Evolutionary conservation across 345 rosid genomes (phyloP), one percentile per base, ranked within the genome.

Genomic region (Hypericum androsaemum): DNA sequence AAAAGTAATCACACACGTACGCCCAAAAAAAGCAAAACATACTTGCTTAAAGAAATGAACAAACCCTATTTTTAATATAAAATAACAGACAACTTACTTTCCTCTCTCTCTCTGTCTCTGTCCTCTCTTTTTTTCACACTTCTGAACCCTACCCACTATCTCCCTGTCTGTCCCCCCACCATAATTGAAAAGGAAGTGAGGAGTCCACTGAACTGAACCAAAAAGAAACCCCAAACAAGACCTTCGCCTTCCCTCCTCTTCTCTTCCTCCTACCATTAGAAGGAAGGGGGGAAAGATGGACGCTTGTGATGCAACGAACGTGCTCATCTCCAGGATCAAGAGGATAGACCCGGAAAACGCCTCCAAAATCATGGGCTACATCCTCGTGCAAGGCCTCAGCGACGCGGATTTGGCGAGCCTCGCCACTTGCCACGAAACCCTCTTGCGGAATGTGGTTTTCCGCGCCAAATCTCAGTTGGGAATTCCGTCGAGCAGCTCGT

Each of bases 301-400:
- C 74, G 71, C 80, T 7, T 72, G 54, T 53, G 95, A 86, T 58
- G 78, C 83, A n/a, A 86, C 87, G 22, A 60, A 76, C 53, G 59
- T 94, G n/a, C 76, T 94, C 32, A 74, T 83, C 57, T 72, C 78
- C 10, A 88, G 74, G 69, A 78, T 94, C 75, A 79, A 74, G 60
- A 71, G 62, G 47, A 49, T 88, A 58, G 99, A 94, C 72, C 94
- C 87, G 0, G 94, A 80, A 40, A 81, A 82, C 55, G 95, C 92
- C 5, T 68, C 80, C 0, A 88, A 77, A 70, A 88, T 94, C 86
- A 82, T 86, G 77, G 95, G 94, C 16, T 94, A 74, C 56, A 58
- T 94, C 52, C 82, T 88, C 8, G 70, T 94, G 54, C 94, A 86
- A 37, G 97, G 77, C 73, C 66, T 79, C 7, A 48, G 64, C 17